A percentile compares a stretch with the other conserved stretches of the same genome.
Evolutionary conservation across 2,329 filamentous ascomycete species (phyloP).

Genomic region (Didymella pinodella): DNA sequence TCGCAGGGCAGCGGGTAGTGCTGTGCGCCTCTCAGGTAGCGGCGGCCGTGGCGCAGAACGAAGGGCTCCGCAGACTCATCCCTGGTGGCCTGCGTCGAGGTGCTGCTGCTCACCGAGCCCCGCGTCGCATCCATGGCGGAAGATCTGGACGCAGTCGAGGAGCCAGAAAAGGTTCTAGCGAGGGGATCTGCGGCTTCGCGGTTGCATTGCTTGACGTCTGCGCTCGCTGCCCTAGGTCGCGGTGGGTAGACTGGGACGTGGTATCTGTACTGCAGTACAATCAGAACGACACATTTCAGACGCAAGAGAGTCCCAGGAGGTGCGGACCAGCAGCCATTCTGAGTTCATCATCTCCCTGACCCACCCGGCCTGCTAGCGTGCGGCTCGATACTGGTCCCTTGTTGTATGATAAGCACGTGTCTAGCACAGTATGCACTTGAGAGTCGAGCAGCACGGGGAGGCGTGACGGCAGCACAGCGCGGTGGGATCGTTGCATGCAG

Average conservation of each 20-base stretch:
- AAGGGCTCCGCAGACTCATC: constrained; percentile 58
- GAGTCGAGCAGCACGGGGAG: constrained; percentile 25
- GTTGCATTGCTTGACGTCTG: constrained; percentile 50
- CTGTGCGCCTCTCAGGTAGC: constrained; percentile 79
- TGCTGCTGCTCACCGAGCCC: constrained; percentile 51
- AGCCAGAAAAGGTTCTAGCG: constrained; percentile 45
- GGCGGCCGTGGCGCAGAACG: constrained; percentile 77
- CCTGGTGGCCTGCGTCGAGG: constrained; percentile 46
- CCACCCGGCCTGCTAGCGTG: constrained; percentile 47
- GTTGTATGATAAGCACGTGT: constrained; percentile 46
- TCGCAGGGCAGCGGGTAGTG: constrained; percentile 88
- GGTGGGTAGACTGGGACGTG: constrained; percentile 12
- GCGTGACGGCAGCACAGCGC: constrained; percentile 4
- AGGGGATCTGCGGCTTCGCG: constrained; percentile 48
- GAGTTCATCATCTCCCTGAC: constrained; percentile 45
- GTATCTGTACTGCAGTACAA: constrained; percentile 46
- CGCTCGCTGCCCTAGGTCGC: constrained; percentile 39
- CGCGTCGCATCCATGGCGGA: constrained; percentile 49
- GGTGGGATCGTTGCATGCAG: not conserved
- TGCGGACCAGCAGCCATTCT: constrained; percentile 49
- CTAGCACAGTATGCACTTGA: constrained; percentile 16
- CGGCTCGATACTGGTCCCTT: constrained; percentile 44
- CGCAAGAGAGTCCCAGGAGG: constrained; percentile 23
- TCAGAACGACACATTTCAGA: constrained; percentile 12
- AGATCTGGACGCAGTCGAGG: constrained; percentile 21